Evolutionary conservation across 768 basidiomycete species (phyloP).

Genomic region (Asterophora parasitica): DNA sequence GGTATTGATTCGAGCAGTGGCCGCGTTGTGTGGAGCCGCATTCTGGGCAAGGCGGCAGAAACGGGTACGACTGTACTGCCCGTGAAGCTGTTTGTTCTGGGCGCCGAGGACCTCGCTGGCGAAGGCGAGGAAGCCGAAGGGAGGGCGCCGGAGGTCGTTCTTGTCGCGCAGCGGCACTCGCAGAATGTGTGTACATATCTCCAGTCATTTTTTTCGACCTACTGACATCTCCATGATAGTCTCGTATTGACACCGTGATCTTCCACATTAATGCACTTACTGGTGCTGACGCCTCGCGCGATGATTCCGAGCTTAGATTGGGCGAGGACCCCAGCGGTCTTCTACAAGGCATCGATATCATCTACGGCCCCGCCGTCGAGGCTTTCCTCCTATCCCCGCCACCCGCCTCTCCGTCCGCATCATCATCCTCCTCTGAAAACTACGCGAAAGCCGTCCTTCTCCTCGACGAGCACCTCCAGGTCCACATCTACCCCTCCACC

Average conservation of each 20-base stretch:
- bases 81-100: slow-evolving; percentile 54
- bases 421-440: slow-evolving; percentile 26
- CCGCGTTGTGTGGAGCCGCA: slow-evolving; percentile 70
- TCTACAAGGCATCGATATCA: slow-evolving; percentile 57
- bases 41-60: slow-evolving; percentile 62
- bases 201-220: not conserved
- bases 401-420: not conserved
- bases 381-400: slow-evolving; percentile 37
- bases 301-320: slow-evolving; percentile 16
- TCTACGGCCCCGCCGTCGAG: slow-evolving; percentile 56
- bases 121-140: slow-evolving; percentile 2
- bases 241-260: slow-evolving; percentile 63
- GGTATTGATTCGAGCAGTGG: slow-evolving; percentile 81
- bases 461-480: slow-evolving; percentile 74
- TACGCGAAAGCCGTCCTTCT: slow-evolving; percentile 51
- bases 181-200: slow-evolving; percentile 46
- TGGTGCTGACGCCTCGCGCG: slow-evolving; percentile 45
- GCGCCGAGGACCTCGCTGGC: slow-evolving; percentile 39
- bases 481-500: slow-evolving; percentile 65
- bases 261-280: slow-evolving; percentile 79
- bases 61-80: slow-evolving; percentile 55
- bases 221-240: slow-evolving; percentile 28
- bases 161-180: slow-evolving; percentile 58
- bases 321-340: slow-evolving; percentile 28
- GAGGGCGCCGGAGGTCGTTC: slow-evolving; percentile 50